Conservation (phyloP, 345 rosid genomes). For the Linum trigynum region DNA sequence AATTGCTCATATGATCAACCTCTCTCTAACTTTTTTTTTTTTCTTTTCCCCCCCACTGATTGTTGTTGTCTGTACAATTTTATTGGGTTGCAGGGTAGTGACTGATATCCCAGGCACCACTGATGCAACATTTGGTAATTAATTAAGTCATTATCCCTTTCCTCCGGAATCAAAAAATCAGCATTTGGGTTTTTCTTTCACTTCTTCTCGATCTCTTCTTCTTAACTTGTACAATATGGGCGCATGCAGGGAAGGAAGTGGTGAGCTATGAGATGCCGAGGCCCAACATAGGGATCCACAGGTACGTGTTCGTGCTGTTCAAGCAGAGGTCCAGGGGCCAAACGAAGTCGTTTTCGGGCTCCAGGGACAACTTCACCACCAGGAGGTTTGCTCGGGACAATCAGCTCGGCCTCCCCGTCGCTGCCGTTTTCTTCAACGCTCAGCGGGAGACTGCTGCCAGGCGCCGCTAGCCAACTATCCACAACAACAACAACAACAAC, state of each 20-base stretch:
- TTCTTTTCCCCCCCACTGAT: no score
- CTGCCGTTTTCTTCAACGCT: slow-evolving; percentile 84
- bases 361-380: slow-evolving; percentile 63
- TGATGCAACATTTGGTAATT: slow-evolving; percentile 79
- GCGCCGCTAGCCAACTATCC: slow-evolving; percentile 35
- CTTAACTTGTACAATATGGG: no score
- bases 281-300: slow-evolving; percentile 93
- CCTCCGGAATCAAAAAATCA: no score
- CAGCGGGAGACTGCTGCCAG: slow-evolving; percentile 97
- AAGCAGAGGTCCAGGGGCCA: slow-evolving; percentile 56
- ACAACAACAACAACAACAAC: no score
- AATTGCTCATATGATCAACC: no score
- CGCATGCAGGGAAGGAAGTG: slow-evolving; percentile 48
- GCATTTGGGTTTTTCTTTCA: no score
- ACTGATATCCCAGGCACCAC: slow-evolving; percentile 98
- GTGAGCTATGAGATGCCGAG: slow-evolving; percentile 77
- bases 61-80: no score
- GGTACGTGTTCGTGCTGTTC: slow-evolving; percentile 76
- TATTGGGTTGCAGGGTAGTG: slow-evolving; percentile 48
- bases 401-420: slow-evolving; percentile 69
- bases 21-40: no score
- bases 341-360: slow-evolving; percentile 31
- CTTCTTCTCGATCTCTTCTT: no score
- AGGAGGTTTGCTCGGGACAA: slow-evolving; percentile 66
- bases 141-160: not conserved